Conservation (phyloP, 495 filamentous ascomycete genomes). For the Xylaria intraflava region DNA sequence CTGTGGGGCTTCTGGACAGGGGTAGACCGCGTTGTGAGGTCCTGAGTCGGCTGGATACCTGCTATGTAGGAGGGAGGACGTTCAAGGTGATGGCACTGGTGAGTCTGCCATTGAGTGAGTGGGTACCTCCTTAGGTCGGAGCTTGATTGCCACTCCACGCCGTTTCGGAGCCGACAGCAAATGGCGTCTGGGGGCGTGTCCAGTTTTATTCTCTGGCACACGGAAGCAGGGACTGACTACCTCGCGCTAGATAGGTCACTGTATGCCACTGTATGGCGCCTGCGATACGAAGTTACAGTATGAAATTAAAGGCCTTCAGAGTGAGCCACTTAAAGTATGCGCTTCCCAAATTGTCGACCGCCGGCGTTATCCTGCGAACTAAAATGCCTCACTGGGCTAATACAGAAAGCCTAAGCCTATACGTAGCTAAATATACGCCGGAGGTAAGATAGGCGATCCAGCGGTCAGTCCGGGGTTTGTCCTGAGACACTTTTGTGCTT, state of each 20-base stretch:
- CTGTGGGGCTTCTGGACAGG: too few species aligned
- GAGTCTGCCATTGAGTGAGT: too few species aligned
- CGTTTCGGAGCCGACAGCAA: background rate
- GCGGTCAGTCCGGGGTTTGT: background rate
- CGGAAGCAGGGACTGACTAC: background rate
- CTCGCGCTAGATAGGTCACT: background rate
- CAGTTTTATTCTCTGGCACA: too few species aligned
- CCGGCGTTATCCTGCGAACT: too few species aligned
- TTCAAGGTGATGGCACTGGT: background rate
- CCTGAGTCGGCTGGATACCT: background rate
- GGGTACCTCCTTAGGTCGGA: background rate
- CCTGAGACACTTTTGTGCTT: background rate
- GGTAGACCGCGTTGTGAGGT: too few species aligned
- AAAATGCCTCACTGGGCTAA: too few species aligned
- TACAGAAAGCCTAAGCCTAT: too few species aligned
- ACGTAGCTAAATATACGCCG: background rate
- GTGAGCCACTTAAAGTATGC: too few species aligned
- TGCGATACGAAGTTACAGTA: too few species aligned
- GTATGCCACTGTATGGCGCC: too few species aligned
- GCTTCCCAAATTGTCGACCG: too few species aligned
- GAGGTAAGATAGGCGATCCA: background rate
- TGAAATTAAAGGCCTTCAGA: too few species aligned
- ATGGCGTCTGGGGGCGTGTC: background rate
- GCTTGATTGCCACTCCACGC: background rate
- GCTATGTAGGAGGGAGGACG: background rate